A percentile compares a stretch with the other conserved stretches of the same genome.
Conservation (phyloP, 306 rosid species). For the Vigna reflexopilosa region DNA sequence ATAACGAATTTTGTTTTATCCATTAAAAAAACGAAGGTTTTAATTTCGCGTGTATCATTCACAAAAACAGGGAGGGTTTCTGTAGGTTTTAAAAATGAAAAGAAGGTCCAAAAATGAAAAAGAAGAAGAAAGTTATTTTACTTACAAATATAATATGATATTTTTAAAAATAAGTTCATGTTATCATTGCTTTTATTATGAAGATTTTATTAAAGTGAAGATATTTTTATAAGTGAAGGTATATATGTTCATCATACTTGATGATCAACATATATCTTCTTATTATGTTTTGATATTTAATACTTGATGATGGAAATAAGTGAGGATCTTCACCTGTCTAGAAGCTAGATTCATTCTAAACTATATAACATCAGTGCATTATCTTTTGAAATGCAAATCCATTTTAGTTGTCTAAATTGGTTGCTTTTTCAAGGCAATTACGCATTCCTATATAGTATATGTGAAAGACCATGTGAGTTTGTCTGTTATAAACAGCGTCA, state of each 20-base stretch:
- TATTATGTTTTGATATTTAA: background rate
- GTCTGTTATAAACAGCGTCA: background rate
- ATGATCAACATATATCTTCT: background rate
- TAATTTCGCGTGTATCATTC: background rate
- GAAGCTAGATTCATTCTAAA: background rate
- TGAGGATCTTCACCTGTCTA: background rate
- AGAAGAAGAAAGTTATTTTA: background rate
- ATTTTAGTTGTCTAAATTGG: too few relatives aligned
- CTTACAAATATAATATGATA: background rate
- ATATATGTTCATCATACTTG: background rate
- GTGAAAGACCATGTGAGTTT: constrained; percentile 36
- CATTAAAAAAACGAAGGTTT: background rate
- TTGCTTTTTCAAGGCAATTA: too few relatives aligned
- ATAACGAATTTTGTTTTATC: background rate
- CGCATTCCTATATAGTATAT: background rate
- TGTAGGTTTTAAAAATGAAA: background rate
- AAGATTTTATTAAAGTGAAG: background rate
- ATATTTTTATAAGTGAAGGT: too few relatives aligned
- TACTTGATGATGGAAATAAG: background rate
- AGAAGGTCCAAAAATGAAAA: background rate
- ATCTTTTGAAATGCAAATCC: background rate
- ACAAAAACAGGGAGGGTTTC: background rate
- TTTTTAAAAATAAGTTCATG: background rate
- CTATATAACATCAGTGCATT: background rate
- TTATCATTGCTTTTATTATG: too few relatives aligned